Percentiles rank a stretch among this genome's conserved stretches.
Evolutionary conservation across 441 rosid genomes (phyloP).

Genomic region (Codiaeum variegatum): DNA sequence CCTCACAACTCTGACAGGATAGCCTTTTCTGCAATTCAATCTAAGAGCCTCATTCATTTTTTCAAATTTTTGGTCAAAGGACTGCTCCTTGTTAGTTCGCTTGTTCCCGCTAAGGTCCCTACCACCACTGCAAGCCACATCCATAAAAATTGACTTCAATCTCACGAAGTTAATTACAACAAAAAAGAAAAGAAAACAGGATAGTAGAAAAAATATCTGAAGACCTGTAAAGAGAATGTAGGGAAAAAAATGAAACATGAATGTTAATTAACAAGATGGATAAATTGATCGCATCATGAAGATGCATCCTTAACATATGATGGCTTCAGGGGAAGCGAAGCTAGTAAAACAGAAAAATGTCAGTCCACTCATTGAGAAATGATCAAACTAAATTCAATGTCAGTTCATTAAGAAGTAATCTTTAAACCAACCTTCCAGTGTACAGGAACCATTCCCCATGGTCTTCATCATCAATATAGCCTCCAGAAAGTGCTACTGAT

Average conservation of each 20-base stretch:
- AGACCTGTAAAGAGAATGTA: background rate
- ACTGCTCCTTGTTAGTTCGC: slow-evolving; percentile 62
- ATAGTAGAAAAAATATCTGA: background rate
- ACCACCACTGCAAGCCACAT: slow-evolving; percentile 52
- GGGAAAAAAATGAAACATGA: background rate
- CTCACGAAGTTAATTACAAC: background rate
- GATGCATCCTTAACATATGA: background rate
- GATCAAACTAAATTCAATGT: too few relatives aligned
- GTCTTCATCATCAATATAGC: slow-evolving; percentile 76
- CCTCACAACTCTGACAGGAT: slow-evolving; percentile 84
- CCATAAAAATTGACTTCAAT: slow-evolving; percentile 1
- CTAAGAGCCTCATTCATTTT: slow-evolving; percentile 56
- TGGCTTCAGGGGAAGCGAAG: background rate
- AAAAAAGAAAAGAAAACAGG: background rate
- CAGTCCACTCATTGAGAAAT: too few relatives aligned
- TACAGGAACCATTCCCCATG: slow-evolving; percentile 91
- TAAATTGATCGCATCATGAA: background rate
- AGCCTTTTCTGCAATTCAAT: slow-evolving; percentile 70
- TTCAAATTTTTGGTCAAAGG: slow-evolving; percentile 61
- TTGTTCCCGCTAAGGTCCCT: slow-evolving; percentile 73
- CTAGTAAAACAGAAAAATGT: background rate
- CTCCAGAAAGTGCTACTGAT: slow-evolving; percentile 76
- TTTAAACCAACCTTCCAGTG: slow-evolving; percentile 97
- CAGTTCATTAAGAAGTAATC: too few relatives aligned
- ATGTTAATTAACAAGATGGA: background rate